Evolutionary conservation across 1,284 basidiomycete genomes (phyloP).

Genomic region (Tilletia indica): DNA sequence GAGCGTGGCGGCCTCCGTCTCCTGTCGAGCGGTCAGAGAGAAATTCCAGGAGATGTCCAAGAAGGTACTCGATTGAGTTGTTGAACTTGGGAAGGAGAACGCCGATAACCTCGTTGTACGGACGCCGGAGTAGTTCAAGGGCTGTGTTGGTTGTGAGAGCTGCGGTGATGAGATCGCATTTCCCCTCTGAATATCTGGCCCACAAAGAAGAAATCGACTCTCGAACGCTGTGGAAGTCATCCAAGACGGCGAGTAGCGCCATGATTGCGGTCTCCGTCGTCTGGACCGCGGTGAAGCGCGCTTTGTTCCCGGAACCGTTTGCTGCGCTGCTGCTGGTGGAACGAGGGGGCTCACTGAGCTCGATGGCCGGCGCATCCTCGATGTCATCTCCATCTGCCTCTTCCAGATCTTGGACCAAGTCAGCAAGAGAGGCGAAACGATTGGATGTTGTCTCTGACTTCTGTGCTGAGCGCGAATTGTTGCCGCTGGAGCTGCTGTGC

Average conservation of each 20-base stretch:
- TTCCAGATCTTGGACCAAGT: background rate
- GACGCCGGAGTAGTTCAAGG: background rate
- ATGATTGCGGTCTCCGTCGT: background rate
- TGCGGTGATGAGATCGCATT: background rate
- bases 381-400: background rate
- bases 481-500: background rate
- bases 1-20: background rate
- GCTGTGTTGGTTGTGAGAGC: background rate
- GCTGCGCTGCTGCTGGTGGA: background rate
- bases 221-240: background rate
- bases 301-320: background rate
- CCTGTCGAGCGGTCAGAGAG: too few relatives aligned
- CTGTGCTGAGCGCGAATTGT: background rate
- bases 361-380: background rate
- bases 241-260: background rate
- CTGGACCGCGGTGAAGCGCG: background rate
- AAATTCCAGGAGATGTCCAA: too few relatives aligned
- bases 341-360: background rate
- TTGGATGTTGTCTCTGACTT: background rate
- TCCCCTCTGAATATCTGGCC: background rate
- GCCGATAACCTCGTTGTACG: background rate
- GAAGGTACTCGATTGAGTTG: background rate
- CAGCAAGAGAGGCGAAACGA: background rate
- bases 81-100: background rate
- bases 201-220: background rate